These are phyloP conservation scores for Carex myosuroides DNA, from an alignment of 176 grass and related monocot genomes.

Conservation along the genomic window DNA sequence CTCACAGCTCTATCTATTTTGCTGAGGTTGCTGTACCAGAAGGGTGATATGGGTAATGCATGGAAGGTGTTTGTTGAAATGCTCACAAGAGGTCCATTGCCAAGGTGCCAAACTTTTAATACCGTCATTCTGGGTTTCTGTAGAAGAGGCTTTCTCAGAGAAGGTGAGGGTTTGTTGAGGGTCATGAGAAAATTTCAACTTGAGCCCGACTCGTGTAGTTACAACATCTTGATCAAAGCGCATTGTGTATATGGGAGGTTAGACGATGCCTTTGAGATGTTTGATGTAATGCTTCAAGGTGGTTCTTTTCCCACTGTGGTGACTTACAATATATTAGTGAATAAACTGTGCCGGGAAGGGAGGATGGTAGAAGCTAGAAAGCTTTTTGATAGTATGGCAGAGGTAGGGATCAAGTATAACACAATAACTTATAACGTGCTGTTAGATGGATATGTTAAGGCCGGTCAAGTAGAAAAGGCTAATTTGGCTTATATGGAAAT, in stretches of 20 bases:
- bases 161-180: slow-evolving; percentile 33
- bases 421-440: slow-evolving; percentile 80
- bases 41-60: slow-evolving; percentile 41
- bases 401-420: slow-evolving; percentile 43
- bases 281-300: slow-evolving; percentile 40
- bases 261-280: slow-evolving; percentile 54
- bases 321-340: slow-evolving; percentile 78
- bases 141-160: slow-evolving; percentile 35
- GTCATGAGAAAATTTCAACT: slow-evolving; percentile 51
- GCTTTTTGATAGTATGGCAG: slow-evolving; percentile 53
- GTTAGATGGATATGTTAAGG: slow-evolving; percentile 80
- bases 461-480: slow-evolving; percentile 52
- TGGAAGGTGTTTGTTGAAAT: slow-evolving; percentile 94
- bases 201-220: slow-evolving; percentile 50
- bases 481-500: slow-evolving; percentile 44
- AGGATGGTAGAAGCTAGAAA: slow-evolving; percentile 58
- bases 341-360: slow-evolving; percentile 45
- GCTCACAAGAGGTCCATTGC: slow-evolving; percentile 37
- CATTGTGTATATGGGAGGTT: slow-evolving; percentile 43
- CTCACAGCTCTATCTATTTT: slow-evolving; percentile 41
- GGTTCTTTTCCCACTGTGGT: slow-evolving; percentile 35
- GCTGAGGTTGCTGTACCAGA: slow-evolving; percentile 43
- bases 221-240: slow-evolving; percentile 86
- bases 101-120: slow-evolving; percentile 55
- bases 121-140: slow-evolving; percentile 76